Evolutionary conservation across 164 flowering plant species (phyloP).

Genomic region (Aristolochia contorta): DNA sequence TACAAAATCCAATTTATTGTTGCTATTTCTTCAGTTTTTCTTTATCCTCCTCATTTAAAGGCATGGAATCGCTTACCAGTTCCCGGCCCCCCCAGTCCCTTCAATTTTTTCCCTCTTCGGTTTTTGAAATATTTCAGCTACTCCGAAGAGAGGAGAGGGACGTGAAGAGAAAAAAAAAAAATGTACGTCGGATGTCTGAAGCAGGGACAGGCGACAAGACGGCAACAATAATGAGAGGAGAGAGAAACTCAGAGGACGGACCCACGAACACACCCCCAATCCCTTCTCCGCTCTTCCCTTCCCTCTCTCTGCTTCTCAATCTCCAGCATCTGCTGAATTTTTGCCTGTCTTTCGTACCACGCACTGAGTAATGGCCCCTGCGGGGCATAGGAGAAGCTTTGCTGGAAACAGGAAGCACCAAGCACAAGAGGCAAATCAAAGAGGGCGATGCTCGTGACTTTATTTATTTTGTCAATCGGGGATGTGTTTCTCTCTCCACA

Average conservation of each 20-base stretch:
- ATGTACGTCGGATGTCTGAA: slow-evolving; percentile 1
- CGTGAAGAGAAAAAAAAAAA: background rate
- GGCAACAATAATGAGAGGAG: background rate
- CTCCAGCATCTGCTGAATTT: background rate
- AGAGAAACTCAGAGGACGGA: background rate
- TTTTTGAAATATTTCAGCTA: slow-evolving; percentile 1
- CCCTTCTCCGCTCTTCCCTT: background rate
- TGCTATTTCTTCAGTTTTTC: background rate
- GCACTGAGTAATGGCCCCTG: background rate
- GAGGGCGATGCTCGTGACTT: slow-evolving; percentile 4
- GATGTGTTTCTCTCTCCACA: too few relatives aligned
- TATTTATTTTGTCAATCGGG: background rate
- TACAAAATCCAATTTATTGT: background rate
- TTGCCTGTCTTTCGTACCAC: background rate
- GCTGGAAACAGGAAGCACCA: background rate
- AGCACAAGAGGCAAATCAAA: background rate
- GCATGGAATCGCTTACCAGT: background rate
- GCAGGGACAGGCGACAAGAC: slow-evolving; percentile 3
- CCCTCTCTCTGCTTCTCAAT: background rate
- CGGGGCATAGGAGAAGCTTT: background rate
- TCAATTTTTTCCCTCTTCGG: background rate
- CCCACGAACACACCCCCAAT: background rate
- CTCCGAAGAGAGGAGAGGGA: background rate
- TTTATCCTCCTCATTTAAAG: background rate
- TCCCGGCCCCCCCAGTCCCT: background rate